Evolutionary conservation across 306 rosid species (phyloP), one percentile per base, ranked within the genome.

Genomic region (Malus fusca): DNA sequence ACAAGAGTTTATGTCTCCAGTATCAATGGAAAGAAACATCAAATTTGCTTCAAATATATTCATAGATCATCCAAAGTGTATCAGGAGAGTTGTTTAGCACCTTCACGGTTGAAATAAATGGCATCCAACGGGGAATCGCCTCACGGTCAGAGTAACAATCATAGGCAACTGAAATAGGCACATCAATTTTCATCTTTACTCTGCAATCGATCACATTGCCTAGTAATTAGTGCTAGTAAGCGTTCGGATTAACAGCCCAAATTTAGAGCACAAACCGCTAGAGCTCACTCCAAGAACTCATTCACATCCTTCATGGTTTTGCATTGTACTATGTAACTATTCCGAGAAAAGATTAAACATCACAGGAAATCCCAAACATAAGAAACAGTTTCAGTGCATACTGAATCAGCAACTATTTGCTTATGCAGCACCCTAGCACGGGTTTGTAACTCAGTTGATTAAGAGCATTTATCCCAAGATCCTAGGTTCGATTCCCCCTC

Each of bases 51-150:
- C 68, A 18, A 52, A 25, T 40, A 40, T 43, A 74, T 43, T 23
- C 21, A 26, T 63, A 63, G 73, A 37, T 30, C 40, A 75, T 60
- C 33, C 19, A 61, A 46, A 71, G 9, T 81, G 77, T 62, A 40
- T 30, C 31, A 53, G 72, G 21, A 44, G 44, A 61, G 43, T 26
- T 42, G 44, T 18, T 18, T 18, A 61, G 42, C 77, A 95, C 99
- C 99, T 84, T 72, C 53, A 92, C 97, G 18, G 92, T 60, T 66
- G 97, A 89, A 83, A 95, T 95, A 79, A 92, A 95, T 75, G 97
- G 99, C 99, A 95, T 95, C 97, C 97, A 95, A 35, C 83, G 81
- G 18, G 97, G 85, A 63, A 95, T 88, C 64, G 97, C 93, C 93
- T 92, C 99, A 4, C 97, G 97, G 78, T 95, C 97, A 58, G 86